Base-by-base conservation (phyloP, 1,139 yeast species). In the Suhomyces bolitotheri region DNA sequence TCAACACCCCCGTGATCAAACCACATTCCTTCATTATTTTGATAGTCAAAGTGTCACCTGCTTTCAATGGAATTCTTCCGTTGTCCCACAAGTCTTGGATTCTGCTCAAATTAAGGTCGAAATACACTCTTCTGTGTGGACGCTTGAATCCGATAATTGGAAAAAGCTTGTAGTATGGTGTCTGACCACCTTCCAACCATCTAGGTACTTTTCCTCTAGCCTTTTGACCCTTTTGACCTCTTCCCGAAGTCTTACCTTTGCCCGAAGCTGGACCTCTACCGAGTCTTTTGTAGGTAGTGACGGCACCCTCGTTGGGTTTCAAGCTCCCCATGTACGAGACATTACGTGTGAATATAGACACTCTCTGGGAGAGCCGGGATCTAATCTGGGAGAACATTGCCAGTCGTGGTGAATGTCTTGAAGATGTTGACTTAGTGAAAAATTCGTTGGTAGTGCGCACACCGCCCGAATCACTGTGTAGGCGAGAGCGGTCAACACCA, bases 151-250 rank as follows among this genome's bases (percentile, higher is more conserved):
- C 98, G 41, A 83, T 73, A 58, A 92, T 90, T 35, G 97, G 97
- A 61, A 89, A 88, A 43, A 89, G 67, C 60, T 85, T 85, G 56
- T 80, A 85, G 51, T 82, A 82, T 16, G 97, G 97, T 1, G 98
- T 92, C 60, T 92, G 99, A 56, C 98, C 98, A 77, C 99, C 99
- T 70, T 92, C 98, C 59, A 90, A 87, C 92, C 95, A 88, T 44
- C 84, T 78, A 40, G 90, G 92, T 15, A 90, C 94, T 35, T 82
- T 78, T 23, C 92, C 87, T 64, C 97, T 79, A 10, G 97, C 97
- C 66, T 90, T 90, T 61, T 92, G 98, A 78, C 99, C 99, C 66
- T 90, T 94, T 57, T 88, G 96, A 71, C 99, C 99, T 60, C 98
- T 78, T 33, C 96, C 96, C 3, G 97, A 80, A 2, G 97, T 92